phyloP scores from a whole-genome alignment of 129 eudicot genomes.

The Oenanthe sinensis region DNA sequence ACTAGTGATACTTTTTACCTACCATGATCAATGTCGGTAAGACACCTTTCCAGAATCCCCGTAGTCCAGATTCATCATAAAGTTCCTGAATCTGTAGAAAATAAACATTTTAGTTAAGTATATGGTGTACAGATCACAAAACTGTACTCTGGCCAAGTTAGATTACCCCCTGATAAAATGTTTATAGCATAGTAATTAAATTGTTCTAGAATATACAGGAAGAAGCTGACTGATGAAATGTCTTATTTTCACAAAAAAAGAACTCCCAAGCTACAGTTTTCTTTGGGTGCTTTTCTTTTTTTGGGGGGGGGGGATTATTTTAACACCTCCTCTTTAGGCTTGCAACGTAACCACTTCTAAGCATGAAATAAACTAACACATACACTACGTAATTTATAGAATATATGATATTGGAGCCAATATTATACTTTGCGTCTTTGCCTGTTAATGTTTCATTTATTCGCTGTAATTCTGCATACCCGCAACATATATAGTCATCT shows the following conservation, averaged over 20 bases:
- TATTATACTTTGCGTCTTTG: neutral
- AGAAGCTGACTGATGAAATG: neutral
- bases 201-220: neutral
- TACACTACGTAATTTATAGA: neutral
- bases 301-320: neutral
- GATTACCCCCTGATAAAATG: too few species aligned
- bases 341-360: neutral
- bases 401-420: neutral
- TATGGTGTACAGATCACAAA: neutral
- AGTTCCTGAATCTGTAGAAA: conserved; percentile 77
- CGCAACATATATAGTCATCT: neutral
- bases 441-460: neutral
- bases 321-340: neutral
- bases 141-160: neutral
- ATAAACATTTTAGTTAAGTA: conserved; percentile 8
- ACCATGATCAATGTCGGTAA: conserved; percentile 94
- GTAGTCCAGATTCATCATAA: conserved; percentile 77
- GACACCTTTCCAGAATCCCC: conserved; percentile 98
- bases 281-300: neutral
- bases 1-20: conserved; percentile 27
- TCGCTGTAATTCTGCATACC: neutral
- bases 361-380: neutral
- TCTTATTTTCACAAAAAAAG: neutral
- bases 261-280: neutral
- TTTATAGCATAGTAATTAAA: neutral